Conservation (phyloP, 2,329 filamentous ascomycete species). For the Colletotrichum graminicola region DNA sequence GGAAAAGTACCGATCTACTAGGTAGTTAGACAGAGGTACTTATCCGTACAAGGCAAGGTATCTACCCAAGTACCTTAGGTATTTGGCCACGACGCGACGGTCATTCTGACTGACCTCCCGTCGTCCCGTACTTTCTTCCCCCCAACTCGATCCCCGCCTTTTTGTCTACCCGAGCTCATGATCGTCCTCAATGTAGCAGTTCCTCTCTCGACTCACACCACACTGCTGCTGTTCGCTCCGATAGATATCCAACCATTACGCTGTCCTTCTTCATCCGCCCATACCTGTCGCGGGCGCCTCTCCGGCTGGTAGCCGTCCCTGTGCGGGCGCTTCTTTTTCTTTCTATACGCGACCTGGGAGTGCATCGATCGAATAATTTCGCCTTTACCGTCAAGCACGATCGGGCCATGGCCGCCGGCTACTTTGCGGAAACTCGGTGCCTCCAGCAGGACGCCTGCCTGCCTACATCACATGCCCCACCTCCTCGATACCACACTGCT, state of each 20-base stretch:
- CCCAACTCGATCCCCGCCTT: constrained; percentile 21
- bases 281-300: background rate
- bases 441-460: background rate
- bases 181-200: constrained; percentile 22
- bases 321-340: background rate
- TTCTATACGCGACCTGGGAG: background rate
- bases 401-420: background rate
- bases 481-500: background rate
- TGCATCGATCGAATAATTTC: background rate
- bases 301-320: background rate
- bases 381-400: background rate
- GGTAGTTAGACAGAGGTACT: background rate
- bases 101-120: background rate
- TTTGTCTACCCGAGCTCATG: constrained; percentile 26
- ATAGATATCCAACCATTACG: no score
- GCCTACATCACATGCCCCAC: background rate
- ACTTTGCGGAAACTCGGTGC: background rate
- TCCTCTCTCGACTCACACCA: constrained; percentile 18
- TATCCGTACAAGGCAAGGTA: background rate
- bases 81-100: background rate
- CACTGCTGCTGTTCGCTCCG: background rate
- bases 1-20: no score
- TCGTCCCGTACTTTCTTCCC: constrained; percentile 4
- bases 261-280: background rate
- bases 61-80: background rate